These are phyloP conservation scores for Suillus brevipes DNA, from an alignment of 768 basidiomycete species.

Conservation along the genomic window DNA sequence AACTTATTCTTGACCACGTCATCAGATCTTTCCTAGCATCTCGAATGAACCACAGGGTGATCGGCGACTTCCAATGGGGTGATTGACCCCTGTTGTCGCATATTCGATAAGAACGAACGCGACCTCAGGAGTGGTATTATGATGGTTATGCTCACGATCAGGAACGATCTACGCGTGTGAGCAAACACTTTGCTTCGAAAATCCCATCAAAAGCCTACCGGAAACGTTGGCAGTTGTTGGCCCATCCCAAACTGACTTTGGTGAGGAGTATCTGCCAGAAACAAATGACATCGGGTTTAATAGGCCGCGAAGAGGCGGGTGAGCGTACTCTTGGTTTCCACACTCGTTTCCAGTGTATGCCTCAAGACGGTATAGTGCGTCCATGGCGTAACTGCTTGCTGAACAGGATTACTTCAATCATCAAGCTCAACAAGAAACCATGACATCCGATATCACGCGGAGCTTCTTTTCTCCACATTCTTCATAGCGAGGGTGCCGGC, in stretches of 20 bases:
- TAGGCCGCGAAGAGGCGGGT: not conserved
- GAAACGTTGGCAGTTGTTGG: conserved; percentile 15
- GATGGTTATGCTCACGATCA: conserved; percentile 48
- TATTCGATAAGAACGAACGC: conserved; percentile 49
- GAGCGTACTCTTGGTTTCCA: conserved; percentile 33
- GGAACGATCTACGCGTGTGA: conserved; percentile 30
- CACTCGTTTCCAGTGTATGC: conserved; percentile 48
- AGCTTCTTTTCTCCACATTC: conserved; percentile 44
- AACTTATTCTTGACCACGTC: conserved; percentile 37
- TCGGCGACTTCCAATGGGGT: conserved; percentile 47
- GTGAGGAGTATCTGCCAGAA: not conserved
- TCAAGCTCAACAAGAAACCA: conserved; percentile 26
- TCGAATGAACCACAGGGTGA: conserved; percentile 37
- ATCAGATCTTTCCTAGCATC: conserved; percentile 44
- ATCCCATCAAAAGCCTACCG: conserved; percentile 35
- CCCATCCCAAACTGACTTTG: conserved; percentile 1
- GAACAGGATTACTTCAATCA: conserved; percentile 17
- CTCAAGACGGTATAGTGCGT: conserved; percentile 60
- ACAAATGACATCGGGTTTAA: not conserved
- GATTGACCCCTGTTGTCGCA: conserved; percentile 28
- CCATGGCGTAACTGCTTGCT: conserved; percentile 51
- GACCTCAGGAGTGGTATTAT: conserved; percentile 47
- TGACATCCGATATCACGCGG: conserved; percentile 44
- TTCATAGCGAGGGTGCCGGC: conserved; percentile 57
- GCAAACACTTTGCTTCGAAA: conserved; percentile 35